These are phyloP conservation scores for Telfairia occidentalis DNA, from an alignment of 331 rosid genomes.

Conservation along the genomic window DNA sequence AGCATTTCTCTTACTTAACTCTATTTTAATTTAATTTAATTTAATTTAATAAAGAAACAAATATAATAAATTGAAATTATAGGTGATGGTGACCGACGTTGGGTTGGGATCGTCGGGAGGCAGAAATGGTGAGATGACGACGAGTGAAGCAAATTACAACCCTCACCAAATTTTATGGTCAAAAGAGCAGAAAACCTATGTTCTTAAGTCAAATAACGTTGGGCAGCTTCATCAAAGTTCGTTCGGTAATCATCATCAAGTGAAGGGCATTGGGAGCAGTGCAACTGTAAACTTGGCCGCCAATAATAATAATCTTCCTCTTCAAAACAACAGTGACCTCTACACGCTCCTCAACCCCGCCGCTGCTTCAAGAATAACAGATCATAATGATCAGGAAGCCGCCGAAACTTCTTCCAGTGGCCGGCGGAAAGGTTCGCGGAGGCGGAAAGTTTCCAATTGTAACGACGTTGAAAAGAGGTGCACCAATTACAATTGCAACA, in stretches of 20 bases:
- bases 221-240: not conserved
- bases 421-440: not conserved
- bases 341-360: conserved; percentile 8
- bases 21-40: too few species aligned
- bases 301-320: too few species aligned
- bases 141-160: not conserved
- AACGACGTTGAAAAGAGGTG: not conserved
- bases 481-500: conserved; percentile 7
- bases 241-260: not conserved
- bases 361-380: not conserved
- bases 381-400: not conserved
- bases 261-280: not conserved
- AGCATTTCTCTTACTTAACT: not conserved
- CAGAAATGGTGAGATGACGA: not conserved
- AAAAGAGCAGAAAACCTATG: not conserved
- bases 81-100: not conserved
- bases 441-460: not conserved
- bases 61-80: too few species aligned
- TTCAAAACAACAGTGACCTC: not conserved
- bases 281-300: not conserved
- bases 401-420: not conserved
- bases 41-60: too few species aligned
- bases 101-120: not conserved
- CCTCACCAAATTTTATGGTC: conserved; percentile 7
- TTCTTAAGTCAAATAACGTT: not conserved